Base-by-base conservation (phyloP, 345 rosid species). In the Erucastrum elatum region DNA sequence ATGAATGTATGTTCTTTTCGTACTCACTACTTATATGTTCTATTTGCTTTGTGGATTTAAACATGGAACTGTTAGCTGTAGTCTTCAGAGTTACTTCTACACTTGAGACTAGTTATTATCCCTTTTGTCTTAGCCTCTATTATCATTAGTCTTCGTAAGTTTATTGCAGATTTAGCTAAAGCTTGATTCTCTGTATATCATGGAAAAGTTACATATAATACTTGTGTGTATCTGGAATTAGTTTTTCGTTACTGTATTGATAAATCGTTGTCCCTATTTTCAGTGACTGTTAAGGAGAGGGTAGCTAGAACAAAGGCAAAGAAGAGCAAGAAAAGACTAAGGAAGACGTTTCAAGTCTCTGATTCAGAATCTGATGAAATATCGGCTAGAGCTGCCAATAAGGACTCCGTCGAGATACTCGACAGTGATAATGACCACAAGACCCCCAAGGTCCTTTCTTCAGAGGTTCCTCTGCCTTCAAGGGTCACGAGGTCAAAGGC, bases 301-400 rank as follows among this genome's bases (percentile, higher is more conserved):
- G 66, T 53, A 11, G 59, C 70, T 30, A 77, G 71, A 33, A 72
- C 7, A 41, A 84, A 72, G 72, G 35, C 67, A 27, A 77, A 78
- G 76, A 60, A 76, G 29, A 71, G 5, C 17, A 86, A 77, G 68
- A 71, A 62, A 33, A 80, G 88, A 64, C 87, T 84, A 26, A 83
- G 72, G 80, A 93, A 83, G 80, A 88, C 76, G 72, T 83, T 80
- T 76, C 88, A 78, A 35, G 11, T 66, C 3, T 63, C 71, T 69
- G 90, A 86, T 55, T 84, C 90, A 71, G 86, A 83, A 16, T 49
- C 55, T 49, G 55, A 44, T 15, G 69, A 68, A 44, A 66, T 39
- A 70, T 70, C 64, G 35, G 70, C 75, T n/a, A 68, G 64, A 66
- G 68, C 64, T 59, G 49, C 59, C 72, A 74, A 13, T 56, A 75